phyloP scores from a whole-genome alignment of 768 basidiomycete genomes.

The Gyrodon lividus region DNA sequence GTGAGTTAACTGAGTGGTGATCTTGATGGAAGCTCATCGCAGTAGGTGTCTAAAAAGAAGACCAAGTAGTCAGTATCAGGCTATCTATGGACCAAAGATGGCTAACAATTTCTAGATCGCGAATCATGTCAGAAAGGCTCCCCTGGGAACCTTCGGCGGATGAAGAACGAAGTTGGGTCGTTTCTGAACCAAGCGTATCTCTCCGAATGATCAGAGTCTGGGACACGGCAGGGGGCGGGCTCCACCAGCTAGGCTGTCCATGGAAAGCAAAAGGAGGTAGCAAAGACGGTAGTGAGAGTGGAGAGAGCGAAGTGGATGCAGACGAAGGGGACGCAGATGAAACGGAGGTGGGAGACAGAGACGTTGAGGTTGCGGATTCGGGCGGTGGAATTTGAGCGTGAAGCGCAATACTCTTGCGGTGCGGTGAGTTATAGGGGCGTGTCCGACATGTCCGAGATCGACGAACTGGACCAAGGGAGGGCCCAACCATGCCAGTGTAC shows the following conservation, averaged over 20 bases:
- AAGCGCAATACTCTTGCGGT: conserved; percentile 12
- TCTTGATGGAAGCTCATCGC: conserved; percentile 15
- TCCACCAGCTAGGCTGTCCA: background rate
- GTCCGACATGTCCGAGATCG: conserved; percentile 30
- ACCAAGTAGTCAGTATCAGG: conserved; percentile 2
- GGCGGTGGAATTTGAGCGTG: conserved; percentile 4
- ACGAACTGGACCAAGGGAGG: conserved; percentile 37
- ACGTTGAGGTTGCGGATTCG: conserved; percentile 1
- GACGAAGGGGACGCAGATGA: conserved; percentile 1
- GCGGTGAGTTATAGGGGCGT: conserved; percentile 13
- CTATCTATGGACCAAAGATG: background rate
- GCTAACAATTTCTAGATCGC: conserved; percentile 31
- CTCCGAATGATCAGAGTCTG: conserved; percentile 16
- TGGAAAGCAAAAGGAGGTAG: conserved; percentile 17
- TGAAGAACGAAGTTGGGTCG: conserved; percentile 19
- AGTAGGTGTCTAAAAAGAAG: conserved; percentile 26
- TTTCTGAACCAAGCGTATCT: conserved; percentile 10
- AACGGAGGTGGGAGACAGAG: conserved; percentile 1
- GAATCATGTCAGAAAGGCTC: conserved; percentile 19
- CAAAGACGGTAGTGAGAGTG: conserved; percentile 11
- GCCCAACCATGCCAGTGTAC: conserved; percentile 33
- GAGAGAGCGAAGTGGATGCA: conserved; percentile 13
- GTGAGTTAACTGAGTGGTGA: background rate
- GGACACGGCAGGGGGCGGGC: background rate
- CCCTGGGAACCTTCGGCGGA: conserved; percentile 21